A percentile compares a stretch with the other conserved stretches of the same genome.
Evolutionary conservation across 805 yeast genomes (phyloP).

Genomic region (Ogataea pignaliae): DNA sequence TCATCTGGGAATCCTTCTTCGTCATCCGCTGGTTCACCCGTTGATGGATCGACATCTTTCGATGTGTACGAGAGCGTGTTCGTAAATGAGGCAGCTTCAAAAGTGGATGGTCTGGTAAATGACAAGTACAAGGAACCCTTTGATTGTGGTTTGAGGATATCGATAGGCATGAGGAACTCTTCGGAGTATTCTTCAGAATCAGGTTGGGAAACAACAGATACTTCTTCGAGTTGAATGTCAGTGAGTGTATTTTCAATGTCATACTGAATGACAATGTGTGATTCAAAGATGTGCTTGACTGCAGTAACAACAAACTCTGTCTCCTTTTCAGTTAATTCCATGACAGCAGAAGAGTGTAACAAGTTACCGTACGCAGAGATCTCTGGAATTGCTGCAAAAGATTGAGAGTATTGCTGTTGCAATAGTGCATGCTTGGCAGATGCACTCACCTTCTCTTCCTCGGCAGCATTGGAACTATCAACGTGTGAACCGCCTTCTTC

Average conservation of each 20-base stretch:
- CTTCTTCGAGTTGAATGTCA: slow-evolving; percentile 72
- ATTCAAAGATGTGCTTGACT: slow-evolving; percentile 75
- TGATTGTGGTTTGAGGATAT: slow-evolving; percentile 63
- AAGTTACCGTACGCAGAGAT: slow-evolving; percentile 69
- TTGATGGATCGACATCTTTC: slow-evolving; percentile 72
- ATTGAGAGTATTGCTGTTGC: slow-evolving; percentile 67
- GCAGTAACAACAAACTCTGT: slow-evolving; percentile 88
- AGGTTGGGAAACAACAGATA: slow-evolving; percentile 64
- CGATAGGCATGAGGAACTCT: slow-evolving; percentile 72
- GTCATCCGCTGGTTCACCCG: slow-evolving; percentile 59
- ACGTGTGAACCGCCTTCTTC: slow-evolving; percentile 22
- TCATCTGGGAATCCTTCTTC: slow-evolving; percentile 91
- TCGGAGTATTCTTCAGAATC: slow-evolving; percentile 56
- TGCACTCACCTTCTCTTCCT: slow-evolving; percentile 26
- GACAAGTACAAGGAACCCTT: slow-evolving; percentile 78
- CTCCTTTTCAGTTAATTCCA: slow-evolving; percentile 82
- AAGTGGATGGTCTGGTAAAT: slow-evolving; percentile 52
- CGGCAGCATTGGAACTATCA: slow-evolving; percentile 15
- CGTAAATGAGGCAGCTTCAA: slow-evolving; percentile 43
- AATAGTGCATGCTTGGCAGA: slow-evolving; percentile 31
- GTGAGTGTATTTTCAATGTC: slow-evolving; percentile 80
- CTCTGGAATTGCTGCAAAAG: slow-evolving; percentile 67
- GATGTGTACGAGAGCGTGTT: slow-evolving; percentile 70
- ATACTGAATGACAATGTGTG: slow-evolving; percentile 74
- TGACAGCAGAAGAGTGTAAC: slow-evolving; percentile 60